Base-by-base conservation (phyloP, 371 early-diverging fungal genomes). In the Mortierella sp. region DNA sequence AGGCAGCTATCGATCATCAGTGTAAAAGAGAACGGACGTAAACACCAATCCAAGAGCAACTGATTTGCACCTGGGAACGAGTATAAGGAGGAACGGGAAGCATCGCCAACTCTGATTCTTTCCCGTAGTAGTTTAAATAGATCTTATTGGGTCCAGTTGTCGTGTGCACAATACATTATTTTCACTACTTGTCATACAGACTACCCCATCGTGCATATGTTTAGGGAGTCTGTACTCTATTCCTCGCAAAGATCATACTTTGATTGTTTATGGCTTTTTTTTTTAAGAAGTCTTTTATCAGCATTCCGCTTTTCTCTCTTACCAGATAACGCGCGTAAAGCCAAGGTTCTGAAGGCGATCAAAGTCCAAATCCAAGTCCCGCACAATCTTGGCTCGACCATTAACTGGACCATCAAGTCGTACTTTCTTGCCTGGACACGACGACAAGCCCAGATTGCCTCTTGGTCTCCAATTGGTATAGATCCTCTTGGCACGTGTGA, bases 381-480 rank as follows among this genome's bases (percentile, higher is more conserved):
- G 86, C 57, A 92, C 89, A 72, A 95, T 93, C 60, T 89, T 85
- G 39, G 94, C 92, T 70, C 94, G 84, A 10, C 94, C 94, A 75
- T 89, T 87, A 28, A 93, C 91, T n/a, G 94, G 93, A 0, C 95
- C 94, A 32, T 89, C 88, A 28, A 95, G 76, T 35, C 95, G 88
- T 2, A 95, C 94, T 72, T 95, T 94, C 74, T 95, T 94, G 22
- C 95, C 95, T 0, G 95, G 95, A 84, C 94, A 94, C 5, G 92
- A 92, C 64, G 92, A 92, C 43, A 95, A 77, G 8, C 91, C 93
- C 51, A 95, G 70, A 70, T 94, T 95, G 5, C 90, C 90, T 52
- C 81, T 62, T 16, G 71, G 81, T 39, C 72, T 62, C 81, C 81
- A 80, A 35, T 72, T 57, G 8, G 75, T 67, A 28, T 72, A 75